Evolutionary conservation across 352 stramenopile genomes (phyloP).

Genomic region (Pythium grandisporangium): DNA sequence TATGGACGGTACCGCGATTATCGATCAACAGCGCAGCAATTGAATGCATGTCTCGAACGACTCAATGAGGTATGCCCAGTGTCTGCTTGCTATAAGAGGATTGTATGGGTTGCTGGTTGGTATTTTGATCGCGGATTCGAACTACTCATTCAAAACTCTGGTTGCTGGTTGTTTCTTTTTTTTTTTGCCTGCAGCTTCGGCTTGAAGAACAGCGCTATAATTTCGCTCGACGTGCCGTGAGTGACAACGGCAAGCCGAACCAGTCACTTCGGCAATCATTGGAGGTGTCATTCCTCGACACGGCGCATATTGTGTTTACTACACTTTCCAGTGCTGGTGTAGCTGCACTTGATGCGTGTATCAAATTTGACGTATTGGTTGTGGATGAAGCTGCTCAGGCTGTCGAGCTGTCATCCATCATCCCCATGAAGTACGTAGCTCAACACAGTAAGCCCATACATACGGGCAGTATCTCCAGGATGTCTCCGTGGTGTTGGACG

Average conservation of each 20-base stretch:
- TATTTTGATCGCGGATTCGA: no score
- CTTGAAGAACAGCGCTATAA: conserved; percentile 80
- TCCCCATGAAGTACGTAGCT: conserved; percentile 78
- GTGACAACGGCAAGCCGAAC: conserved; percentile 51
- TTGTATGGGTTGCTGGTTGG: no score
- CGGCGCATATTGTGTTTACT: conserved; percentile 89
- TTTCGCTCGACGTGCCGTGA: conserved; percentile 55
- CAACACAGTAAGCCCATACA: no score
- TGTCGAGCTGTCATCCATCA: conserved; percentile 82
- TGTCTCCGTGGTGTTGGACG: not conserved
- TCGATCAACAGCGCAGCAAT: conserved; percentile 54
- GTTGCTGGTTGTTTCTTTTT: not conserved
- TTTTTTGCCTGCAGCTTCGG: conserved; percentile 34
- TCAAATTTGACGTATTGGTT: conserved; percentile 75
- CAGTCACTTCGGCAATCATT: conserved; percentile 68
- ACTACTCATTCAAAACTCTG: not conserved
- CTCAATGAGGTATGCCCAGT: conserved; percentile 45
- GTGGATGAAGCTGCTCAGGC: conserved; percentile 84
- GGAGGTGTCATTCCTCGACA: conserved; percentile 84
- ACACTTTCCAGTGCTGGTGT: conserved; percentile 87
- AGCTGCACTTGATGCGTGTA: conserved; percentile 64
- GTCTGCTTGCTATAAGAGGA: not conserved
- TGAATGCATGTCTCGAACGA: conserved; percentile 74
- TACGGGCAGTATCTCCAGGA: no score
- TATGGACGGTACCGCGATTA: conserved; percentile 69